phyloP scores from a whole-genome alignment of 257 asterid genomes.

The Petunia axillaris region DNA sequence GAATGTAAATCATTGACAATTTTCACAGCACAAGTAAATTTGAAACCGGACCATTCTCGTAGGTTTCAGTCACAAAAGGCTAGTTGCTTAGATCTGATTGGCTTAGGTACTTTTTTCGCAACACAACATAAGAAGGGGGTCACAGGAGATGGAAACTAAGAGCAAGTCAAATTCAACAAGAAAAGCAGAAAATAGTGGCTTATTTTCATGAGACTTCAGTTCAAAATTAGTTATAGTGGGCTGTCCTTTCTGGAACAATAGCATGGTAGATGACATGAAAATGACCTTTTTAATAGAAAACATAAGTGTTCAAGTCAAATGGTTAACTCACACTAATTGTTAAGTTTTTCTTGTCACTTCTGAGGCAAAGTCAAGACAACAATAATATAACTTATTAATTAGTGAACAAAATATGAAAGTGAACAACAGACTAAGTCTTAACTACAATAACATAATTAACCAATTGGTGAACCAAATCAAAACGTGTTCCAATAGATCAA shows the following conservation, averaged over 20 bases:
- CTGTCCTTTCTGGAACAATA: constrained; percentile 19
- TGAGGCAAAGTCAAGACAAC: constrained; percentile 4
- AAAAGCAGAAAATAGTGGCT: background rate
- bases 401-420: background rate
- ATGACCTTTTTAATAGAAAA: constrained; percentile 25
- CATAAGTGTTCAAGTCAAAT: constrained; percentile 18
- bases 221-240: background rate
- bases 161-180: too few species aligned
- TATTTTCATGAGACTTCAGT: background rate
- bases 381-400: constrained; percentile 8
- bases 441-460: constrained; percentile 19
- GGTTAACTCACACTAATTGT: background rate
- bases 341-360: background rate
- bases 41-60: background rate
- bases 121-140: too few species aligned
- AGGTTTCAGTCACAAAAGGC: background rate
- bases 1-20: background rate
- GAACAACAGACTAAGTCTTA: background rate
- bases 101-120: too few species aligned
- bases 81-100: background rate
- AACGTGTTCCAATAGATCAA: constrained; percentile 10
- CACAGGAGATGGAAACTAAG: too few species aligned
- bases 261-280: constrained; percentile 26
- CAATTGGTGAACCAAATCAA: background rate
- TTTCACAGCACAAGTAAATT: background rate